phyloP scores from a whole-genome alignment of 2,329 filamentous ascomycete species.

The Hypoxylon sp. region DNA sequence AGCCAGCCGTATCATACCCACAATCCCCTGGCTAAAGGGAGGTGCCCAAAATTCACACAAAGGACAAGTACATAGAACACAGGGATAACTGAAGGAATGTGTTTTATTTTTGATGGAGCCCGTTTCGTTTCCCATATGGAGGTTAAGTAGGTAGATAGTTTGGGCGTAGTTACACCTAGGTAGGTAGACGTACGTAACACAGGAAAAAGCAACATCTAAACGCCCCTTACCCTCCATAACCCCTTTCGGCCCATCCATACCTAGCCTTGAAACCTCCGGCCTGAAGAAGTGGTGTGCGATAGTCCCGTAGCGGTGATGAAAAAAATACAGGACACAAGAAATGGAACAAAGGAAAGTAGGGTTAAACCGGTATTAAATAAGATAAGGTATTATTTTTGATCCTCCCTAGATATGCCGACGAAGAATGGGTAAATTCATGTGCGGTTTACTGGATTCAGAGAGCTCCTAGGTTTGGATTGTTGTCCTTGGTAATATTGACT shows the following conservation, averaged over 20 bases:
- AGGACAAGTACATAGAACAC: background rate
- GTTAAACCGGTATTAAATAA: background rate
- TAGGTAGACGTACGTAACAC: background rate
- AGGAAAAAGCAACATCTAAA: background rate
- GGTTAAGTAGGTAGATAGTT: background rate
- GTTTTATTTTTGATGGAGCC: background rate
- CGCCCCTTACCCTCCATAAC: background rate
- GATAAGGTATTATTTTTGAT: background rate
- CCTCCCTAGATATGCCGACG: background rate
- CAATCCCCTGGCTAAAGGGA: background rate
- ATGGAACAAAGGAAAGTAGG: background rate
- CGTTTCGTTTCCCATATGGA: background rate
- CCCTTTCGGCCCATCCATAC: background rate
- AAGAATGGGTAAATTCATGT: background rate
- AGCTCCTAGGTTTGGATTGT: background rate
- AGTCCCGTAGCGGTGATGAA: no score
- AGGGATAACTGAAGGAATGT: background rate
- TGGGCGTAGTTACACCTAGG: background rate
- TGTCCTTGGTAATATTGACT: no score
- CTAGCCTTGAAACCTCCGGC: background rate
- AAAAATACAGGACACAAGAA: background rate
- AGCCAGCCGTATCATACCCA: background rate
- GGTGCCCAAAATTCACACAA: background rate
- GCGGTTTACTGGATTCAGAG: background rate
- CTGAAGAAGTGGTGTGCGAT: background rate